Evolutionary conservation across 108 stramenopile genomes (phyloP), one percentile per base, ranked within the genome.

Genomic region (Pseudonitzschia multiseries): DNA sequence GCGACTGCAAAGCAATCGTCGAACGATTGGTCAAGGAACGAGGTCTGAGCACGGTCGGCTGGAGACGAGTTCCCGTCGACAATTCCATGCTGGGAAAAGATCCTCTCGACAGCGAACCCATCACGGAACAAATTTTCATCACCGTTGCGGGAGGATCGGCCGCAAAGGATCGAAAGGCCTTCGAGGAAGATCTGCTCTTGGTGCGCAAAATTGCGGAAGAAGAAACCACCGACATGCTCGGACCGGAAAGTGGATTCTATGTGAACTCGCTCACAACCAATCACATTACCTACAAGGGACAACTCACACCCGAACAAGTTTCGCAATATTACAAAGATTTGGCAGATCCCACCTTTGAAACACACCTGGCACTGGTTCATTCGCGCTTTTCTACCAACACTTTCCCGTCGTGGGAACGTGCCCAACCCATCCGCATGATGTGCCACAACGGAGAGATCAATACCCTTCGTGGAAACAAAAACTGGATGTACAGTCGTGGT

Each of bases 401-500:
- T 28, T 96, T 97, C 70, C 97, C 97, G 4, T 91, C 89, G 4
- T 97, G 97, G 97, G 93, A 94, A 79, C 87, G 95, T 68, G 97
- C 97, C 32, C 97, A 97, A 77, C 97, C 97, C 68, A 93, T 96
- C 73, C 94, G 97, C 44, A 95, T 96, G 93, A 95, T 97, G 93
- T 96, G 95, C 71, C 97, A 97, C 89, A 97, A 97, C 85, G 97
- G 97, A 9, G 97, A 97, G 79, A 96, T 97, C 86, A 97, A 97
- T 75, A 97, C 97, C 15, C 86, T 97, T 21, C 85, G 94, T 17
- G 97, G 97, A 67, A 97, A 97, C 82, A 97, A 96, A 79, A 97
- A 97, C 73, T 97, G 97, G 97, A 97, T 98, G 96, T 93, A 95
- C 81, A 85, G 87, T 72, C 94, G 98, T 40, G 96, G 93, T 24